phyloP scores from a whole-genome alignment of 1,284 basidiomycete species.

The Earliella scabrosa region DNA sequence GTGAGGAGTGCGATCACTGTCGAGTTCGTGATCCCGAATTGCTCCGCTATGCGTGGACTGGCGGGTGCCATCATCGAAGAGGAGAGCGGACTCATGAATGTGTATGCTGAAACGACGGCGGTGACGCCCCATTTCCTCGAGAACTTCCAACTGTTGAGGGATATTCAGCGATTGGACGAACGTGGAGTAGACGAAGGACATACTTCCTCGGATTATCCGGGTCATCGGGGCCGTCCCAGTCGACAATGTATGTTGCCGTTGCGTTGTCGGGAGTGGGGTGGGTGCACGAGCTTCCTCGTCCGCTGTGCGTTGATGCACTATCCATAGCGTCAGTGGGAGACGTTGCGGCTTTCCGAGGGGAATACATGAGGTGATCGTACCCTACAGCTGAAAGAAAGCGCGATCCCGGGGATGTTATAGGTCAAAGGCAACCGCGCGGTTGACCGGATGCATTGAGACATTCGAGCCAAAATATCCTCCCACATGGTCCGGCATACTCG shows the following conservation, averaged over 20 bases:
- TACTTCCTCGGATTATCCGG: slow-evolving; percentile 70
- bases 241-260: slow-evolving; percentile 39
- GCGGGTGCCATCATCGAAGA: slow-evolving; percentile 78
- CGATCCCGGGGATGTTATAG: no score
- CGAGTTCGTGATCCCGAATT: slow-evolving; percentile 58
- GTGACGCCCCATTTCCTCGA: slow-evolving; percentile 66
- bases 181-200: slow-evolving; percentile 9
- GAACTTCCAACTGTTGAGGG: slow-evolving; percentile 54
- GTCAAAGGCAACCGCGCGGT: no score
- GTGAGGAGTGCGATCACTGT: slow-evolving; percentile 62
- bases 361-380: no score
- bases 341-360: no score
- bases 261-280: no score
- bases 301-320: no score
- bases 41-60: slow-evolving; percentile 48
- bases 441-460: no score
- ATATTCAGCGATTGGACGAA: not conserved
- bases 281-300: no score
- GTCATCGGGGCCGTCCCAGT: slow-evolving; percentile 66
- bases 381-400: no score
- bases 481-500: no score
- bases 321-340: no score
- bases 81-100: slow-evolving; percentile 67
- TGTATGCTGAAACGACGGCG: slow-evolving; percentile 63
- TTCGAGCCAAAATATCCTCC: no score